Evolutionary conservation across 345 rosid species (phyloP).

Genomic region (Aegle marmelos): DNA sequence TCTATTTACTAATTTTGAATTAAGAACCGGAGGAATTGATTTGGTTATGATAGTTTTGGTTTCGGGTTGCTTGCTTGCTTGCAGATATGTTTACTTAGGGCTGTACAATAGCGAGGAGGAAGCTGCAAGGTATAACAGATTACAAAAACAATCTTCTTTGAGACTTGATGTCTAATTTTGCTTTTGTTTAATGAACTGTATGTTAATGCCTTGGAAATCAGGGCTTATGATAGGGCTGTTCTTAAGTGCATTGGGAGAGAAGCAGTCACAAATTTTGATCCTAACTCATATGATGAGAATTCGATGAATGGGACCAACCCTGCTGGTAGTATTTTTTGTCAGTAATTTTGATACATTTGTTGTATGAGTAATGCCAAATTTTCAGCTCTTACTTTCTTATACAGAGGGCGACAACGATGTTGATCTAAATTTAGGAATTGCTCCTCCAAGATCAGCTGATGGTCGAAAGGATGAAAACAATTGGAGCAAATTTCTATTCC

Average conservation of each 20-base stretch:
- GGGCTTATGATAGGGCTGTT: constrained; percentile 73
- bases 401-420: constrained; percentile 39
- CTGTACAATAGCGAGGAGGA: constrained; percentile 85
- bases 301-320: constrained; percentile 22
- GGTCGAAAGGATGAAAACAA: constrained; percentile 20
- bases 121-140: constrained; percentile 78
- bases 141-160: constrained; percentile 8
- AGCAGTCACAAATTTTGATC: constrained; percentile 89
- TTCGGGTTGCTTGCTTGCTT: constrained; percentile 24
- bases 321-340: constrained; percentile 26
- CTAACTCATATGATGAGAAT: constrained; percentile 58
- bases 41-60: constrained; percentile 11
- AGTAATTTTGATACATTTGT: background rate
- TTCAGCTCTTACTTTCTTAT: constrained; percentile 6
- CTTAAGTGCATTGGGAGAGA: constrained; percentile 83
- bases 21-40: constrained; percentile 1
- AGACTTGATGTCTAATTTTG: background rate
- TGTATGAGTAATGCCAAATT: background rate
- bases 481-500: constrained; percentile 9
- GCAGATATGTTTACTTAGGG: constrained; percentile 96
- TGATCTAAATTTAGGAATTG: constrained; percentile 62
- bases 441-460: constrained; percentile 31
- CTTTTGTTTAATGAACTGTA: background rate
- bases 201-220: constrained; percentile 16
- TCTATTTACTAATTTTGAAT: background rate